Conservation (phyloP, 306 rosid species). For the Ormosia emarginata region DNA sequence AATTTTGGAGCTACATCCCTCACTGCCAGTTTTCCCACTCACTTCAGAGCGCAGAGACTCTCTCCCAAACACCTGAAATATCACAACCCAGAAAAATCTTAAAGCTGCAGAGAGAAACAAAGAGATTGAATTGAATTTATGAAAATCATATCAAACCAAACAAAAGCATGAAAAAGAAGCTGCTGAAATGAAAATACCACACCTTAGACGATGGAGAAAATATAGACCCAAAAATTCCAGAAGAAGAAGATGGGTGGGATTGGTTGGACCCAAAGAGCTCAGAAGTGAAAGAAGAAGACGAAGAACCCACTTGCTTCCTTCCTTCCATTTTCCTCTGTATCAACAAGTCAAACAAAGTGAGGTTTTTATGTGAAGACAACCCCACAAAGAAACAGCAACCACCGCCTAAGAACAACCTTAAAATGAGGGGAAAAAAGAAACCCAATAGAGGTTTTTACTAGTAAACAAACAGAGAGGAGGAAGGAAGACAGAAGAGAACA, state of each 20-base stretch:
- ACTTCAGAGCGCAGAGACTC: conserved; percentile 53
- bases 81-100: conserved; percentile 11
- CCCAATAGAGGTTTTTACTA: conserved; percentile 25
- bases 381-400: conserved; percentile 18
- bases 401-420: conserved; percentile 33
- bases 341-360: neutral
- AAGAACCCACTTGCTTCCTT: conserved; percentile 44
- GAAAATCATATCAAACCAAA: neutral
- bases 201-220: conserved; percentile 66
- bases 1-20: conserved; percentile 38
- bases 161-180: neutral
- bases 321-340: conserved; percentile 56
- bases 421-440: conserved; percentile 15
- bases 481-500: conserved; percentile 16
- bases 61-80: conserved; percentile 58
- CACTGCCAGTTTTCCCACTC: conserved; percentile 37
- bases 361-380: neutral
- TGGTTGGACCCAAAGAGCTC: conserved; percentile 67
- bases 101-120: neutral
- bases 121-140: neutral
- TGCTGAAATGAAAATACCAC: conserved; percentile 1
- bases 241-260: conserved; percentile 35
- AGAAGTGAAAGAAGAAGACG: conserved; percentile 65
- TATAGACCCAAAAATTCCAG: conserved; percentile 60
- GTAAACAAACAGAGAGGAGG: conserved; percentile 29